Evolutionary conservation across 1,284 basidiomycete genomes (phyloP), one percentile per base, ranked within the genome.

Genomic region (Rhizoctonia solani): DNA sequence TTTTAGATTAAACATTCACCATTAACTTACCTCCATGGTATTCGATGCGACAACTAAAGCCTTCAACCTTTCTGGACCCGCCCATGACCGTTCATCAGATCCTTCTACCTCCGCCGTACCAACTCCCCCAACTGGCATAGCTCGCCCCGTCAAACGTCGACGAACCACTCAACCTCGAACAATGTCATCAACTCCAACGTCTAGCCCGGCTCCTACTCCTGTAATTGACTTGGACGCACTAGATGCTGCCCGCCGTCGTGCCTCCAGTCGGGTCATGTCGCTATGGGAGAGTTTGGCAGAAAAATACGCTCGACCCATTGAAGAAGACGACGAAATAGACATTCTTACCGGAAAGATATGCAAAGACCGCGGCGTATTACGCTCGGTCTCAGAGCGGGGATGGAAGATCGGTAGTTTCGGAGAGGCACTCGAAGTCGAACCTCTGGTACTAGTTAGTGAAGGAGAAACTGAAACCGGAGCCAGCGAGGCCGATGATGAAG

Each of bases 271-370:
- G n/a, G 70, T 71, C 11, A 50, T 71, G 55, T 68, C 68, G n/a
- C 25, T 71, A 19, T 71, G 70, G 70, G 67, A 71, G n/a, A 68
- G 55, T 23, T 37, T 71, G 8, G 70, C 70, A 29, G 66, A 58
- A 30, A 67, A 66, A 16, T 71, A 71, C 54, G 68, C 69, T n/a
- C 66, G 67, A 16, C 66, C 56, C 14, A 37, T 71, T 8, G 70
- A 69, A 39, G 69, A 71, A 42, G 70, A 71, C 44, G 70, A 71
- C 52, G 68, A 70, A 27, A 67, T 71, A 8, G 70, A 71, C 56
- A 59, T 71, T 44, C 58, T 63, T 6, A 68, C 68, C 8, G 69
- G 69, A n/a, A 68, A 66, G 23, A 56, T 71, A 37, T 61, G 68
- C 37, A 67, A 68, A 39, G 70, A 71, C 42, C 41, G 65, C 23